A percentile compares a stretch with the other conserved stretches of the same genome.
Conservation (phyloP, 2,329 filamentous ascomycete genomes). For the Balansia obtecta region DNA sequence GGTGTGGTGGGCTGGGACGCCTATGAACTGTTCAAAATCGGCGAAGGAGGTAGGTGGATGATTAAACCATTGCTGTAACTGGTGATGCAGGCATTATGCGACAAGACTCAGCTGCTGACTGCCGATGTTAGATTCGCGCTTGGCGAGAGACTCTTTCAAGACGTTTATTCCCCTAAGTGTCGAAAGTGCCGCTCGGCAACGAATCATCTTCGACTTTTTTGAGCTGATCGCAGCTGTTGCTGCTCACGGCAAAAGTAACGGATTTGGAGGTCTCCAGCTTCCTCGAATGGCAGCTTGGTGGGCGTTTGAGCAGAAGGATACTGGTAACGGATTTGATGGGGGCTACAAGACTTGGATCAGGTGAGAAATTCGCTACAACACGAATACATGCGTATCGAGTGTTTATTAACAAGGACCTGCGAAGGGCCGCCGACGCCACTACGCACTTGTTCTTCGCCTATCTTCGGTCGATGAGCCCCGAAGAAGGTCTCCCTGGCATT, state of each 20-base stretch:
- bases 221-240: constrained; percentile 84
- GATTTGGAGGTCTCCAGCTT: constrained; percentile 82
- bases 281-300: constrained; percentile 96
- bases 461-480: constrained; percentile 77
- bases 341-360: constrained; percentile 84
- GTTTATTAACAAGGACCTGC: constrained; percentile 1
- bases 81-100: background rate
- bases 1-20: constrained; percentile 95
- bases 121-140: constrained; percentile 60
- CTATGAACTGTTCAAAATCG: constrained; percentile 90
- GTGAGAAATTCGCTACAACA: constrained; percentile 12
- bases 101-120: constrained; percentile 2
- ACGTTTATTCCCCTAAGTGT: constrained; percentile 94
- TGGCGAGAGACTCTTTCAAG: constrained; percentile 86
- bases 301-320: constrained; percentile 87
- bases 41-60: constrained; percentile 63
- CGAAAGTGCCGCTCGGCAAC: constrained; percentile 70
- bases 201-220: constrained; percentile 94
- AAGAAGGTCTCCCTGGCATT: constrained; percentile 64
- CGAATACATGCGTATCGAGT: background rate
- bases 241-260: constrained; percentile 86
- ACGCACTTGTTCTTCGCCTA: constrained; percentile 98
- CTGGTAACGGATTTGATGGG: constrained; percentile 82
- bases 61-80: background rate
- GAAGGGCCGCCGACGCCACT: constrained; percentile 81